Base-by-base conservation (phyloP, 805 yeast genomes). In the Pichia manshurica region DNA sequence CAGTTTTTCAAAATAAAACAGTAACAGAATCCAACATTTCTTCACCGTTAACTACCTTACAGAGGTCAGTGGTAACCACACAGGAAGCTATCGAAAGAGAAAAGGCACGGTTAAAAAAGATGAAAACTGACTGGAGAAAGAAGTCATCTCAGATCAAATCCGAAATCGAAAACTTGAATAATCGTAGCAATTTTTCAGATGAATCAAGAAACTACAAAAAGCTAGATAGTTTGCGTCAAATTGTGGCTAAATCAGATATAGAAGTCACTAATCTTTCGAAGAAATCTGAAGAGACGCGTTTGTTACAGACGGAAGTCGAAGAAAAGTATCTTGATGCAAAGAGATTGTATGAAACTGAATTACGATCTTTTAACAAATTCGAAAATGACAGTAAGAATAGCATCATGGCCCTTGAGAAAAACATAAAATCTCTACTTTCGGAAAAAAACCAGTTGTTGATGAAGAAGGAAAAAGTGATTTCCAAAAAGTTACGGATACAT, bases 1-100 rank as follows among this genome's bases (percentile, higher is more conserved):
- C 71, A 0, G 56, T 64, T 34, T 67, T 64, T 46, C 58, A 64
- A 44, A 59, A 65, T 47, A 50, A 58, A 23, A 64, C 59, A 5
- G 53, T 65, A 25, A 63, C 67, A 1, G 65, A 66, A 40, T 63
- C 70, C 1, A 64, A 59, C 31, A 64, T 59, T 33, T 60, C 67
- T 17, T 57, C 86, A 1, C 88, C 90, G 0, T 65, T 82, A 39
- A 71, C 78, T 1, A 83, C 89, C 1, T 65, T 83, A 35, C 78
- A 82, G 54, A 82, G 79, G 55, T 79, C 85, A 19, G 75, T 82
- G 32, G 71, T 79, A 31, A 80, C 87, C 0, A 81, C 87, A 0
- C 78, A 79, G 53, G 76, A 77, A 21, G 77, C 78, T 35, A 67
- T 82, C 38, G 71, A 73, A 6, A 77, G 79, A 42, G 87, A 81